A percentile compares a stretch with the other conserved stretches of the same genome.
phyloP scores from a whole-genome alignment of 176 grass and related monocot genomes.

The Pontederia crassipes region DNA sequence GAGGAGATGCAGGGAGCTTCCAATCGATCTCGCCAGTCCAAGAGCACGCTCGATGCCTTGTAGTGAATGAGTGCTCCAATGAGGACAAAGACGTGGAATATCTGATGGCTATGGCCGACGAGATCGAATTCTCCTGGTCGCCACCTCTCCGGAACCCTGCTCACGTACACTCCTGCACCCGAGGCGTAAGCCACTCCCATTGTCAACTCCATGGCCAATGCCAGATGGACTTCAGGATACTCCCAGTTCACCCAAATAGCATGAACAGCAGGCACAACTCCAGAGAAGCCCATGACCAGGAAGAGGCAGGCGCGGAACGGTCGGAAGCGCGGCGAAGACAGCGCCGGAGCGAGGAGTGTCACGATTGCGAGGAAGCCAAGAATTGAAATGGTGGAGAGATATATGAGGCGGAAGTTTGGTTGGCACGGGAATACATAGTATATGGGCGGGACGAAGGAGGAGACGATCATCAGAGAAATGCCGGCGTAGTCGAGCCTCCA shows the following conservation, averaged over 20 bases:
- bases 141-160: constrained; percentile 78
- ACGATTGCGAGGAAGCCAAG: constrained; percentile 10
- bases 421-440: constrained; percentile 16
- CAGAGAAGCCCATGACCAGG: constrained; percentile 81
- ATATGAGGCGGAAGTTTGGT: background rate
- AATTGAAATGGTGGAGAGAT: constrained; percentile 9
- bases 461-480: constrained; percentile 19
- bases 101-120: constrained; percentile 82
- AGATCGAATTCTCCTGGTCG: constrained; percentile 63
- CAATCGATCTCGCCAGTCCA: constrained; percentile 33
- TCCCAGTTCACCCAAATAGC: constrained; percentile 65
- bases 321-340: constrained; percentile 37
- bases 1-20: background rate
- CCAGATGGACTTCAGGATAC: constrained; percentile 48
- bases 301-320: constrained; percentile 61
- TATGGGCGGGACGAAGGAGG: constrained; percentile 18
- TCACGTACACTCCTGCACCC: constrained; percentile 60
- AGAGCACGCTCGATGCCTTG: constrained; percentile 56
- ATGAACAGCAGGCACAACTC: constrained; percentile 66
- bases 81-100: constrained; percentile 84
- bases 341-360: constrained; percentile 8
- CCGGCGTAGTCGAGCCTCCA: constrained; percentile 18
- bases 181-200: constrained; percentile 57
- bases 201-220: constrained; percentile 64
- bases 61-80: constrained; percentile 84